A percentile compares a stretch with the other conserved stretches of the same genome.
Evolutionary conservation across 768 basidiomycete genomes (phyloP).

Genomic region (Rubroboletus satanas): DNA sequence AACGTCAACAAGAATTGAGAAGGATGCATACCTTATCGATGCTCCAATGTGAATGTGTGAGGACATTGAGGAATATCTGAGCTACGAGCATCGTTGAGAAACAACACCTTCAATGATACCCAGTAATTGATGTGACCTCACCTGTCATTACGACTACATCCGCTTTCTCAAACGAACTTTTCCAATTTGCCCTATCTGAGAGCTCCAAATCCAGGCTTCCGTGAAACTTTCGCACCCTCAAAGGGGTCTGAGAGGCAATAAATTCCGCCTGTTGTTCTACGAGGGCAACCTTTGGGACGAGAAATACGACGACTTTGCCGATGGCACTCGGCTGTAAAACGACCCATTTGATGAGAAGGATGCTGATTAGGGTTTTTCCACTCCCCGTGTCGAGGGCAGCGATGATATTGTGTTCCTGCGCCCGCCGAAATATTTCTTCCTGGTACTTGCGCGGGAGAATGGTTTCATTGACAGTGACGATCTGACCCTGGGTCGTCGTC

Average conservation of each 20-base stretch:
- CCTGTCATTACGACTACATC: conserved; percentile 88
- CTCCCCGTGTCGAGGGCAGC: conserved; percentile 57
- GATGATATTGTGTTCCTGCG: conserved; percentile 50
- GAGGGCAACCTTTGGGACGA: conserved; percentile 82
- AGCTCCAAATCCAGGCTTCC: conserved; percentile 72
- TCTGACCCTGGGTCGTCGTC: conserved; percentile 25
- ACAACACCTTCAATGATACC: neutral
- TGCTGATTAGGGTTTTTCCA: conserved; percentile 60
- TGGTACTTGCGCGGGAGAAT: conserved; percentile 51
- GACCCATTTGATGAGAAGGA: conserved; percentile 73
- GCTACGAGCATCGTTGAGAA: conserved; percentile 40
- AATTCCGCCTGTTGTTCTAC: conserved; percentile 80
- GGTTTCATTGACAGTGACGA: conserved; percentile 32
- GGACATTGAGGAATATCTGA: conserved; percentile 75
- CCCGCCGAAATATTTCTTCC: conserved; percentile 52
- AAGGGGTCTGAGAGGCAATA: conserved; percentile 57
- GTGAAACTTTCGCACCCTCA: conserved; percentile 65
- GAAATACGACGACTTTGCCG: conserved; percentile 68
- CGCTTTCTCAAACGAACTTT: conserved; percentile 50
- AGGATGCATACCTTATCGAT: conserved; percentile 49
- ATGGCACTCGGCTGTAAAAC: conserved; percentile 44
- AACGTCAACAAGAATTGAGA: neutral
- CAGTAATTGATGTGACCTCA: conserved; percentile 29
- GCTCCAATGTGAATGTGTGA: conserved; percentile 79
- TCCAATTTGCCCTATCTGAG: conserved; percentile 65